Conservation (phyloP, 192 early-diverging fungal species). For the Coemansia biformis region DNA sequence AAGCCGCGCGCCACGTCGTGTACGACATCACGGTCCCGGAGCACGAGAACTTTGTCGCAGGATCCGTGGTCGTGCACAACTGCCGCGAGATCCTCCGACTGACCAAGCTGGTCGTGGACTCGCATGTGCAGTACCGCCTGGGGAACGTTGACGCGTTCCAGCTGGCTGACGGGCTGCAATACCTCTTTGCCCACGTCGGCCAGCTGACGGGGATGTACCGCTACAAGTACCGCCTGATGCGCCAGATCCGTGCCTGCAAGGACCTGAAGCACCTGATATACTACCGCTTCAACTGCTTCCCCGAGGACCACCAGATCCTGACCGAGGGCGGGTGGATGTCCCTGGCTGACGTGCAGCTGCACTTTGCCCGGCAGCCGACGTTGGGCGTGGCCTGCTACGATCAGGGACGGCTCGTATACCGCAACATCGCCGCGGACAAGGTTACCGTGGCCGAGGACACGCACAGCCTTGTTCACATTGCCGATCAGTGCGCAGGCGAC, state of each 20-base stretch:
- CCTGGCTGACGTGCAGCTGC: conserved; percentile 22
- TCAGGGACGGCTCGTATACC: conserved; percentile 15
- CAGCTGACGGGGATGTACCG: conserved; percentile 99
- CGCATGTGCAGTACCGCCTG: conserved; percentile 96
- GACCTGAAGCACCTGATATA: conserved; percentile 94
- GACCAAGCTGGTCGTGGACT: conserved; percentile 95
- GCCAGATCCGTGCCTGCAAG: conserved; percentile 94
- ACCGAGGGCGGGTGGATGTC: conserved; percentile 28
- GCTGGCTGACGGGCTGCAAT: conserved; percentile 97
- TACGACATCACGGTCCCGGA: conserved; percentile 50
- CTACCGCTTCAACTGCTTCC: conserved; percentile 69
- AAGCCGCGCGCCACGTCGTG: conserved; percentile 19
- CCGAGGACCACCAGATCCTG: conserved; percentile 36
- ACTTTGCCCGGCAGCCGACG: conserved; percentile 11
- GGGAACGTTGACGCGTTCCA: conserved; percentile 99
- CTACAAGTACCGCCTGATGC: conserved; percentile 97
- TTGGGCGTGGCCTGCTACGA: conserved; percentile 29
- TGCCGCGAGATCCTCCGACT: conserved; percentile 93
- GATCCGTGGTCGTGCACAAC: conserved; percentile 46
- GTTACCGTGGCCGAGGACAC: conserved; percentile 19
- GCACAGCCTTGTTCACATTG: conserved; percentile 21
- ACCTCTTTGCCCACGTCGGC: conserved; percentile 97
- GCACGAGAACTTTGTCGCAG: conserved; percentile 52
- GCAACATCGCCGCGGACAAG: conserved; percentile 13
- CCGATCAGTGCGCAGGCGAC: conserved; percentile 17